Percentiles rank a stretch among this genome's conserved stretches.
These are phyloP conservation scores for Panicum miliaceum DNA, from an alignment of 176 grass and related monocot genomes.

Conservation along the genomic window DNA sequence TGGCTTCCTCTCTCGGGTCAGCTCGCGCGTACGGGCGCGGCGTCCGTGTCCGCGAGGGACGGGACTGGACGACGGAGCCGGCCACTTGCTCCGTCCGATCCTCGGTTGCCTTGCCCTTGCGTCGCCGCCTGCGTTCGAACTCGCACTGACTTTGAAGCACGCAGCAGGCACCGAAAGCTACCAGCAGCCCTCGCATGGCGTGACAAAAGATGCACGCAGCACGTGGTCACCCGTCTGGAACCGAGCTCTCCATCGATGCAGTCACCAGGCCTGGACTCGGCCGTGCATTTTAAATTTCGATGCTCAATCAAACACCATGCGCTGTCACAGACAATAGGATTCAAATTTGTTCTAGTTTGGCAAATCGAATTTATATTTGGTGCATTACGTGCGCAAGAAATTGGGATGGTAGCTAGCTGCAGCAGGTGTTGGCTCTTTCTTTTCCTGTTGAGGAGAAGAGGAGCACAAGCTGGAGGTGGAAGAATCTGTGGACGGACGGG, in stretches of 20 bases:
- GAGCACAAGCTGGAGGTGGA: not conserved
- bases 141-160: conserved; percentile 35
- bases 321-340: no score
- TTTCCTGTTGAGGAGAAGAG: no score
- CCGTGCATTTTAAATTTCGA: no score
- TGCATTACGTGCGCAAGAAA: no score
- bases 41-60: not conserved
- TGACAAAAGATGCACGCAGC: not conserved
- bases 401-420: no score
- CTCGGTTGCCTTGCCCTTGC: not conserved
- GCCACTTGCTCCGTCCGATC: not conserved
- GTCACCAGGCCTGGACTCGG: no score
- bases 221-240: not conserved
- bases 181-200: not conserved
- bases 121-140: not conserved
- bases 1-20: not conserved
- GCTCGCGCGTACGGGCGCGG: not conserved
- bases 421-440: no score
- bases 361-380: not conserved
- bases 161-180: not conserved
- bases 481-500: conserved; percentile 18
- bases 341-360: not conserved
- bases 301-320: no score
- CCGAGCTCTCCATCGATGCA: no score
- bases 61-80: not conserved